Evolutionary conservation across 2,329 filamentous ascomycete species (phyloP).

Genomic region (Penicillium psychrosexuale): DNA sequence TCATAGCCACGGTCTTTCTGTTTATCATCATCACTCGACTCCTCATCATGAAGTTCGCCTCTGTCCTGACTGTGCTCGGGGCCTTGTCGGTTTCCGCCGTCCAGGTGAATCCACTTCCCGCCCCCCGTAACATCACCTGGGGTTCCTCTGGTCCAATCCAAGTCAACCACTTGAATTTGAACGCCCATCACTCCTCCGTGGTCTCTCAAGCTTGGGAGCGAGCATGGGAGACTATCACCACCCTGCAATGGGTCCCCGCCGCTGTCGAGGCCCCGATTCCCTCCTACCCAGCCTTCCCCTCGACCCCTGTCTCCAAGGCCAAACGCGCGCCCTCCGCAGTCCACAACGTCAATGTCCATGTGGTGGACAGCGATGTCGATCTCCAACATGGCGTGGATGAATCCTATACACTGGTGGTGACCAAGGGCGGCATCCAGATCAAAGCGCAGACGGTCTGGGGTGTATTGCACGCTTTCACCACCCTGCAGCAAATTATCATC

Average conservation of each 20-base stretch:
- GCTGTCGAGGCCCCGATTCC: constrained; percentile 53
- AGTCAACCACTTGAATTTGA: constrained; percentile 42
- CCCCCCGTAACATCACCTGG: constrained; percentile 54
- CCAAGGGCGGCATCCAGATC: constrained; percentile 45
- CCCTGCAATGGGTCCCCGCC: constrained; percentile 54
- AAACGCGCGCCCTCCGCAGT: constrained; percentile 36
- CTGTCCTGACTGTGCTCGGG: constrained; percentile 26
- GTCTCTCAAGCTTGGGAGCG: constrained; percentile 51
- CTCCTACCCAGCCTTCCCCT: constrained; percentile 52
- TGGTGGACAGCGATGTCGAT: constrained; percentile 47
- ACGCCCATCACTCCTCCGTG: constrained; percentile 29
- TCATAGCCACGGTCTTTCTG: neutral
- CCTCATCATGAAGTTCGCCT: constrained; percentile 29
- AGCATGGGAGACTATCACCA: constrained; percentile 47
- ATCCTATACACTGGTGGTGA: constrained; percentile 52
- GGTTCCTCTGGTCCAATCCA: constrained; percentile 50
- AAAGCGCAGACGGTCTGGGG: constrained; percentile 53
- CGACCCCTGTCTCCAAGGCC: constrained; percentile 27
- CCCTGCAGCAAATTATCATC: constrained; percentile 57
- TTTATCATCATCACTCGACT: constrained; percentile 3
- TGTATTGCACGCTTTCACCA: constrained; percentile 56
- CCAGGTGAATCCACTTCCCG: constrained; percentile 54
- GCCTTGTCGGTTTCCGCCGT: constrained; percentile 45
- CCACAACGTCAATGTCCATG: constrained; percentile 45
- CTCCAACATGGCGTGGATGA: constrained; percentile 57